Evolutionary conservation across 2,329 filamentous ascomycete species (phyloP), one percentile per base, ranked within the genome.

Genomic region (Penicillium digitatum): DNA sequence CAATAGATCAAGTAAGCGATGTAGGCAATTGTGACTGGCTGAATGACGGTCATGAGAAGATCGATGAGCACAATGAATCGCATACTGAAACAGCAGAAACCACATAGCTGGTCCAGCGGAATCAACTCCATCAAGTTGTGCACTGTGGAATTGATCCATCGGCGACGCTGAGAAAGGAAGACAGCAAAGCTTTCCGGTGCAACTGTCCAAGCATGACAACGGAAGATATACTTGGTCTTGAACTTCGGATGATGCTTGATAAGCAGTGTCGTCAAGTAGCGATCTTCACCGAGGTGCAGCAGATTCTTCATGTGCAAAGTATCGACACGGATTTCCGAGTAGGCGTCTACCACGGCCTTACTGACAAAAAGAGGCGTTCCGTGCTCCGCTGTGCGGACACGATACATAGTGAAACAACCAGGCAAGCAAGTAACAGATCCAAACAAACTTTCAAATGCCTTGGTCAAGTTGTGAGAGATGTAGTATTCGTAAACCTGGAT

Each of bases 11-110:
- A 82, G 72, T 97, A 99, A 54, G 83, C 82, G 63, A 99, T 88
- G 70, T 97, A 99, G 10, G 85, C 89, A 20, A 96, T 81, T 1
- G 89, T 94, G 56, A 96, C 90, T 3, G 94, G 94, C 71, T 95
- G 91, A 46, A 97, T 87, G 53, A 97, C 77, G 1, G 94, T 99
- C 53, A 89, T 94, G 60, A 99, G 79, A 65, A 99, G 79, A 75
- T 99, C 94, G 64, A 99, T 74, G 69, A 99, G 95, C 63, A 99
- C 92, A 56, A 99, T 84, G 75, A 99, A 99, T 67, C 94, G 88
- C 94, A 99, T 99, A 75, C 89, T 95, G 81, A 99, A 99, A 78
- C 94, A 99, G 82, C 94, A 99, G 87, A 99, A 99, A 77, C 94
- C 94, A 74, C 94, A 99, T 48, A 99, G 88, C 72, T 97, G 89